These are phyloP conservation scores for Colletotrichum sojae DNA, from an alignment of 2,329 filamentous ascomycete species.

Conservation along the genomic window DNA sequence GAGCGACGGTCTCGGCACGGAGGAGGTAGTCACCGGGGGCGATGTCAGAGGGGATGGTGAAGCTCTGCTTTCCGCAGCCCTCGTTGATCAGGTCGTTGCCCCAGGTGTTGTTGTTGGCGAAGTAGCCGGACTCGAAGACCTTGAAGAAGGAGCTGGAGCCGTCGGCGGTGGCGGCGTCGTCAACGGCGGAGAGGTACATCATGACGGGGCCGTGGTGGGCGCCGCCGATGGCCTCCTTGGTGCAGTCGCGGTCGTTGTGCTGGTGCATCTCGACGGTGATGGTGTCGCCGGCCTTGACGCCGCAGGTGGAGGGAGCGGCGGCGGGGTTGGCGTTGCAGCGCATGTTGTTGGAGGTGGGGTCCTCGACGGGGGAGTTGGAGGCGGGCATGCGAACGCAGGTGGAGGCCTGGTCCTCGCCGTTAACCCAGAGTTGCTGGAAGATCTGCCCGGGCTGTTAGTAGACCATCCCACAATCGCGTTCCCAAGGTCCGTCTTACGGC, in stretches of 20 bases:
- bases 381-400: slow-evolving; percentile 41
- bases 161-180: slow-evolving; percentile 59
- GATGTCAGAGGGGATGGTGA: slow-evolving; percentile 59
- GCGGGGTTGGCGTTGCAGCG: slow-evolving; percentile 58
- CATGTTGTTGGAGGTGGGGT: slow-evolving; percentile 56
- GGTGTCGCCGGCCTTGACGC: slow-evolving; percentile 50
- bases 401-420: slow-evolving; percentile 47
- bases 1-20: slow-evolving; percentile 67
- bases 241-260: slow-evolving; percentile 57
- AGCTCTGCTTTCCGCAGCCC: slow-evolving; percentile 40
- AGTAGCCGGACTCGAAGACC: slow-evolving; percentile 60
- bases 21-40: slow-evolving; percentile 67
- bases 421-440: slow-evolving; percentile 65
- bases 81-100: slow-evolving; percentile 42
- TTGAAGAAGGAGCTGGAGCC: slow-evolving; percentile 66
- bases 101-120: slow-evolving; percentile 40
- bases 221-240: slow-evolving; percentile 65
- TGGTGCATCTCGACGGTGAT: slow-evolving; percentile 65
- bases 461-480: neutral
- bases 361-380: slow-evolving; percentile 58
- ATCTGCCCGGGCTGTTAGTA: slow-evolving; percentile 43
- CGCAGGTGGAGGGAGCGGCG: slow-evolving; percentile 47
- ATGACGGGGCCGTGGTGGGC: slow-evolving; percentile 66
- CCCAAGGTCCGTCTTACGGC: slow-evolving; percentile 45
- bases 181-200: slow-evolving; percentile 63